Conservation (phyloP, 164 flowering plant genomes). For the Tinospora cordifolia region DNA sequence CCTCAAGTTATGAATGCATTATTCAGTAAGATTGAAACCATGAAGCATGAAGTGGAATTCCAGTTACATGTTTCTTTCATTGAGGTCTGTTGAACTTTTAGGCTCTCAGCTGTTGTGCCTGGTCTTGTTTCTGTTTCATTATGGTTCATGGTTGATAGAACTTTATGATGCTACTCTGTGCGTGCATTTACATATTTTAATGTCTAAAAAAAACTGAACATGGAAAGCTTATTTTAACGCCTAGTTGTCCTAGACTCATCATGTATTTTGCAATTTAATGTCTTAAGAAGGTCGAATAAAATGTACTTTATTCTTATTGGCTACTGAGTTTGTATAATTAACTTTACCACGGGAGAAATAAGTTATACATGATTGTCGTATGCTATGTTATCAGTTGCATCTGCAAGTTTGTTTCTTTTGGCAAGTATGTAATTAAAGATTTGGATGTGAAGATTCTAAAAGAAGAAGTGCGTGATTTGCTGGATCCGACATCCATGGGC, state of each 20-base stretch:
- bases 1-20: slow-evolving; percentile 86
- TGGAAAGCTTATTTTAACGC: neutral
- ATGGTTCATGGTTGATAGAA: neutral
- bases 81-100: slow-evolving; percentile 48
- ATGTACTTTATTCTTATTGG: neutral
- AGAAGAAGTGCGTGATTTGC: slow-evolving; percentile 94
- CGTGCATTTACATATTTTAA: neutral
- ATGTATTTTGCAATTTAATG: neutral
- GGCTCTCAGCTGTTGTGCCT: neutral
- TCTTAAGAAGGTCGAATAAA: neutral
- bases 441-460: slow-evolving; percentile 63
- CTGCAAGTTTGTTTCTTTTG: neutral
- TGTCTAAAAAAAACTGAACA: neutral
- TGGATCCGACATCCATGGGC: slow-evolving; percentile 52
- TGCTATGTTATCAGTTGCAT: no score
- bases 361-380: neutral
- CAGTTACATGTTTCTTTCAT: slow-evolving; percentile 93
- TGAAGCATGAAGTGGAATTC: slow-evolving; percentile 77
- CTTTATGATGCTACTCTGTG: neutral
- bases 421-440: slow-evolving; percentile 17
- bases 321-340: neutral
- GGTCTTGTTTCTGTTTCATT: neutral
- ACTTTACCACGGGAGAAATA: neutral
- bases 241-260: neutral
- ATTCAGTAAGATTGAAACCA: slow-evolving; percentile 68